Evolutionary conservation across 2,329 filamentous ascomycete species (phyloP), one percentile per base, ranked within the genome.

Genomic region (Monilinia fructicola): DNA sequence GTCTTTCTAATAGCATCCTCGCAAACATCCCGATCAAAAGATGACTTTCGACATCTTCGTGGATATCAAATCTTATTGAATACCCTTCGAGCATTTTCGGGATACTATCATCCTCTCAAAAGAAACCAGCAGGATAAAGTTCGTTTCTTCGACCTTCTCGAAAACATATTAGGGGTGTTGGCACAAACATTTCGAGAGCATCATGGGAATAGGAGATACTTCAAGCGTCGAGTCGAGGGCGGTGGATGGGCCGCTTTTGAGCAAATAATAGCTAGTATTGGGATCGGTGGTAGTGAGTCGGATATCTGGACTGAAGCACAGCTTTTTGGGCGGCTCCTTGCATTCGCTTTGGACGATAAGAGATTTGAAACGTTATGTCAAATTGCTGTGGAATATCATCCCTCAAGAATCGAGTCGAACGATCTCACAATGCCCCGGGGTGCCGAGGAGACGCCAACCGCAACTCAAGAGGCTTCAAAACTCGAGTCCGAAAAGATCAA

Each of bases 201-300:
- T 77, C 84, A 89, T 56, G 94, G 93, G 26, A 99, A 98, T 78
- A 86, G 89, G 74, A 87, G 91, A 72, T 97, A 94, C 80, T 98
- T 98, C 76, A 85, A 87, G 67, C 88, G 87, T 71, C 84, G 87
- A 71, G 87, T 96, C 40, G 85, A 91, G 67, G 88, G 86, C 28
- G 90, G 89, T 66, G 93, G 94, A 4, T 96, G 92, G 89, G 83
- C 87, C 70, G 85, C 87, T 10, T 77, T 97, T 65, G 89, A 95
- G 74, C 86, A 91, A 74, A 86, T 85, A 7, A 84, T 93, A 79
- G 85, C 85, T 69, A 87, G 86, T 76, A 87, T 88, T 77, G 86
- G 90, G 44, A 79, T 87, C 64, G 83, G 89, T 64, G 85, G 84
- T 70, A 83, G 83, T 66, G 87, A 91, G 70, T 83, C 87, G 54